Evolutionary conservation across 1,284 basidiomycete genomes (phyloP).

Genomic region (Microbotryomycetes sp.): DNA sequence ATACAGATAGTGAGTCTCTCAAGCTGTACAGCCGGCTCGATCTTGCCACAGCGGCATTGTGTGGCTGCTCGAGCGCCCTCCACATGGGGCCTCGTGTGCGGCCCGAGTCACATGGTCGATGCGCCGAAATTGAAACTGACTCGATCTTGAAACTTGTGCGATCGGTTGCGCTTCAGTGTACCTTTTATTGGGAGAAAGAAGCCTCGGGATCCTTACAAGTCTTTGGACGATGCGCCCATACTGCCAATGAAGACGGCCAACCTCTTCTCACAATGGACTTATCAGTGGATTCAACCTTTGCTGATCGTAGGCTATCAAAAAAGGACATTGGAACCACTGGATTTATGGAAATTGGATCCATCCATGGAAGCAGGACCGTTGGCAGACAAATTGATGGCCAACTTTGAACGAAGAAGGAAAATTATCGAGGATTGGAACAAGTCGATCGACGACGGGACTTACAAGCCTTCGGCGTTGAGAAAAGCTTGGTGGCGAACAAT

Average conservation of each 20-base stretch:
- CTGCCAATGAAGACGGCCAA: constrained; percentile 53
- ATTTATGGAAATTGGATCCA: constrained; percentile 48
- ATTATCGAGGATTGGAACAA: constrained; percentile 42
- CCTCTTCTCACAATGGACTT: constrained; percentile 53
- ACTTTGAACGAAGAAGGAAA: constrained; percentile 36
- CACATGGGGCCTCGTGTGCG: not conserved
- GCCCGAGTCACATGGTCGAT: not conserved
- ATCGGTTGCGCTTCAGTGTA: not conserved
- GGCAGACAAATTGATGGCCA: constrained; percentile 44
- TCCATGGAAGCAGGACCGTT: constrained; percentile 51
- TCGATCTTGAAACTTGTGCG: not conserved
- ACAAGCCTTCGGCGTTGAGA: constrained; percentile 19
- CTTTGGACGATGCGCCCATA: constrained; percentile 52
- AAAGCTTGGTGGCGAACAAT: constrained; percentile 27
- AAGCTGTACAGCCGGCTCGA: not conserved
- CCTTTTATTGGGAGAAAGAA: constrained; percentile 6
- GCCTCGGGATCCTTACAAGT: constrained; percentile 36
- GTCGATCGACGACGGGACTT: constrained; percentile 36
- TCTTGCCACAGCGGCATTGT: constrained; percentile 16
- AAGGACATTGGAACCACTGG: constrained; percentile 40
- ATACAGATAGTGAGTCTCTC: not conserved
- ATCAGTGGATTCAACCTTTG: constrained; percentile 56
- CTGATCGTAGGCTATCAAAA: constrained; percentile 56
- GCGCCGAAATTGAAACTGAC: not conserved
- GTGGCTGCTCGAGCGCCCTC: no score